A percentile compares a stretch with the other conserved stretches of the same genome.
Evolutionary conservation across 1,139 yeast genomes (phyloP).

Genomic region (Geotrichum australiense): DNA sequence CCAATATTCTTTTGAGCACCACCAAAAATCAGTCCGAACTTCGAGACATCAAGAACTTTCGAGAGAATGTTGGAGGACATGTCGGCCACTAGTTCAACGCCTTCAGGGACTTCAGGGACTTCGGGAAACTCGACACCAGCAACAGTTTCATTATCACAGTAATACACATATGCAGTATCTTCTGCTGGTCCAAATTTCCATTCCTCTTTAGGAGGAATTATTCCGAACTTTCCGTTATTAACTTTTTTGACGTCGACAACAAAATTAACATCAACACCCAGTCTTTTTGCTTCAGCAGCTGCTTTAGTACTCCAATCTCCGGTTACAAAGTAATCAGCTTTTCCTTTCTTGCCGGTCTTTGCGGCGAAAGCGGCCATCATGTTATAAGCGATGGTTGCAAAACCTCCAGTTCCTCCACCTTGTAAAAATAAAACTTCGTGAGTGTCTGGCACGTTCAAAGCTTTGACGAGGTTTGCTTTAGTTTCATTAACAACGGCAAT

Average conservation of each 20-base stretch:
- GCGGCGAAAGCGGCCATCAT: slow-evolving; percentile 67
- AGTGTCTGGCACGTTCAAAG: slow-evolving; percentile 75
- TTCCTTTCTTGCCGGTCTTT: slow-evolving; percentile 56
- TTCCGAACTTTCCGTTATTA: slow-evolving; percentile 49
- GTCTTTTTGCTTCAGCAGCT: slow-evolving; percentile 73
- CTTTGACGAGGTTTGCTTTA: slow-evolving; percentile 53
- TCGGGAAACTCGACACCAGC: slow-evolving; percentile 80
- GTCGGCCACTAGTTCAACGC: slow-evolving; percentile 82
- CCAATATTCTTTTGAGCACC: slow-evolving; percentile 99
- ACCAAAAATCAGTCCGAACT: slow-evolving; percentile 72
- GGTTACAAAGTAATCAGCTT: slow-evolving; percentile 81
- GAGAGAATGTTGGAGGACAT: slow-evolving; percentile 91
- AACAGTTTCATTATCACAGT: slow-evolving; percentile 95
- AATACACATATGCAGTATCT: slow-evolving; percentile 74
- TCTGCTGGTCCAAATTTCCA: slow-evolving; percentile 48
- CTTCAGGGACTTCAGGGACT: slow-evolving; percentile 48
- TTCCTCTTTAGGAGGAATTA: slow-evolving; percentile 58
- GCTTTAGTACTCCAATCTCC: slow-evolving; percentile 94
- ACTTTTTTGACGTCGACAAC: slow-evolving; percentile 57
- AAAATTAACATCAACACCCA: slow-evolving; percentile 70
- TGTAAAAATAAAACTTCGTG: slow-evolving; percentile 92
- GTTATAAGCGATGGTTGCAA: slow-evolving; percentile 80
- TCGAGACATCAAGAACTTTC: slow-evolving; percentile 67
- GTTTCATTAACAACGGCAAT: slow-evolving; percentile 68
- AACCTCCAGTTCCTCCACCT: slow-evolving; percentile 97